phyloP scores from a whole-genome alignment of 108 stramenopile genomes.

The Epithemia pelagica region DNA sequence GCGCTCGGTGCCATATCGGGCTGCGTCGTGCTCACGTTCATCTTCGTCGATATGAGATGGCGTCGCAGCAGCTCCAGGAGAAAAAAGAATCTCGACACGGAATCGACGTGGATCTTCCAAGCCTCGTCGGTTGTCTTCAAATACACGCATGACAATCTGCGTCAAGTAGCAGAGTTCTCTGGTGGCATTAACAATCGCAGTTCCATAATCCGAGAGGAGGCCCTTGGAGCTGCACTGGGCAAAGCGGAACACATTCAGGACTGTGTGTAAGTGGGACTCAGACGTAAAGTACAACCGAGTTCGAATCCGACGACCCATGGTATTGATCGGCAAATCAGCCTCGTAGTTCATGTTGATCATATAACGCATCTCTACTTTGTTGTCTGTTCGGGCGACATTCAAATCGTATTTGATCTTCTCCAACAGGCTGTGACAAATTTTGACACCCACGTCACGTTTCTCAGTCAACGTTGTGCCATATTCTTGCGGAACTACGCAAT shows the following conservation, averaged over 20 bases:
- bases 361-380: constrained; percentile 90
- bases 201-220: constrained; percentile 48
- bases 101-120: constrained; percentile 70
- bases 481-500: constrained; percentile 95
- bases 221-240: constrained; percentile 35
- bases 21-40: constrained; percentile 53
- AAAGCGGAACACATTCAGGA: constrained; percentile 92
- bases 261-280: constrained; percentile 95
- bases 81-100: constrained; percentile 80
- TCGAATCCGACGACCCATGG: constrained; percentile 92
- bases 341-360: constrained; percentile 91
- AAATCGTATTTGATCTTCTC: constrained; percentile 94
- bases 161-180: constrained; percentile 95
- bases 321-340: constrained; percentile 91
- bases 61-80: constrained; percentile 82
- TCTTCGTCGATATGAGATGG: constrained; percentile 80
- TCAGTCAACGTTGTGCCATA: constrained; percentile 86
- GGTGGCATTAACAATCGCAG: constrained; percentile 49
- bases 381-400: constrained; percentile 80
- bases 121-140: constrained; percentile 75
- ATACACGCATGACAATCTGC: constrained; percentile 93
- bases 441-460: constrained; percentile 81
- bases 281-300: constrained; percentile 94
- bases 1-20: constrained; percentile 69
- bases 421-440: constrained; percentile 86